Evolutionary conservation across 352 stramenopile species (phyloP).

Genomic region (Pythium sukuiense): DNA sequence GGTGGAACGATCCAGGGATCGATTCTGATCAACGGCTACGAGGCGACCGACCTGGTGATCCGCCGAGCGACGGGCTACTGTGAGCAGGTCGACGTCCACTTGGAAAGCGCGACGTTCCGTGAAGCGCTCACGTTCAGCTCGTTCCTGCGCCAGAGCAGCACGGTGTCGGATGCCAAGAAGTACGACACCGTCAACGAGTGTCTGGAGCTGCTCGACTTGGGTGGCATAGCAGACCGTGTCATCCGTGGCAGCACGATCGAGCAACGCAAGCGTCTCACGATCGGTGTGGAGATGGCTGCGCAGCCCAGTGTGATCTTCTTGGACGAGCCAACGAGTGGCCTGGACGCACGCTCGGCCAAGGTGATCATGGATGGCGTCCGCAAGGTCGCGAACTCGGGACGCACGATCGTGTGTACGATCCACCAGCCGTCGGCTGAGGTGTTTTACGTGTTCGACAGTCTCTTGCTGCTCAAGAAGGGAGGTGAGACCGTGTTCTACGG

Average conservation of each 20-base stretch:
- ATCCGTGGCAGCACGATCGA: constrained; percentile 41
- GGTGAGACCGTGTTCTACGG: constrained; percentile 31
- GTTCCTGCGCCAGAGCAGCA: constrained; percentile 69
- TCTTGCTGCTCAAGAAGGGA: constrained; percentile 28
- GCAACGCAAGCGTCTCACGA: constrained; percentile 56
- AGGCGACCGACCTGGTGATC: constrained; percentile 53
- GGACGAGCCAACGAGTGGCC: constrained; percentile 75
- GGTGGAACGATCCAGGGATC: constrained; percentile 81
- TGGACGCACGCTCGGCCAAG: constrained; percentile 80
- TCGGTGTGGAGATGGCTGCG: constrained; percentile 70
- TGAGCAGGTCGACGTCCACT: constrained; percentile 88
- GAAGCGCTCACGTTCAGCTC: constrained; percentile 93
- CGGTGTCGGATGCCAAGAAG: constrained; percentile 32
- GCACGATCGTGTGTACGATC: constrained; percentile 33
- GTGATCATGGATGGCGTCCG: constrained; percentile 81
- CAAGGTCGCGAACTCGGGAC: constrained; percentile 58
- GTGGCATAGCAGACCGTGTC: constrained; percentile 38
- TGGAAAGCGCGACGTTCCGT: constrained; percentile 86
- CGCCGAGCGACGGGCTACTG: constrained; percentile 48
- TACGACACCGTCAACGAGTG: constrained; percentile 44
- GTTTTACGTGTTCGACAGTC: constrained; percentile 32
- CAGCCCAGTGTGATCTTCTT: constrained; percentile 81
- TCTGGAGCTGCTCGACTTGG: constrained; percentile 37
- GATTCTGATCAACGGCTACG: constrained; percentile 89
- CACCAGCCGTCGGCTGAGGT: constrained; percentile 33